These are phyloP conservation scores for Heritiera fomes DNA, from an alignment of 345 rosid genomes.

Conservation along the genomic window DNA sequence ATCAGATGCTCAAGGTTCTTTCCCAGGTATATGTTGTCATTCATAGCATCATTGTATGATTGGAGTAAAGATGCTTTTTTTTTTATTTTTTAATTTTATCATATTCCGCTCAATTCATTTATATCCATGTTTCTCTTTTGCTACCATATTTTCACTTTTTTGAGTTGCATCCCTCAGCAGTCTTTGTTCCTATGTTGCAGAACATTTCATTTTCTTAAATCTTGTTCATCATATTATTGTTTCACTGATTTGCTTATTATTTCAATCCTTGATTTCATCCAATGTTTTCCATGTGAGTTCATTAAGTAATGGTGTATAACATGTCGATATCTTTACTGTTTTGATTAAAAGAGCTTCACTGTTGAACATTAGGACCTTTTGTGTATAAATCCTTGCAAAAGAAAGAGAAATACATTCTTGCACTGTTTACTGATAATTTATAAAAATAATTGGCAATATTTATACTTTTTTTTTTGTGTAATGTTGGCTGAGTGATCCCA, in stretches of 20 bases:
- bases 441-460: background rate
- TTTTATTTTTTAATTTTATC: background rate
- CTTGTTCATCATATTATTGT: background rate
- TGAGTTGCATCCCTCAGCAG: background rate
- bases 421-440: background rate
- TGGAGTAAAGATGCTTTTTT: constrained; percentile 8
- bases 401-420: constrained; percentile 8
- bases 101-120: background rate
- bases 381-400: background rate
- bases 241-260: constrained; percentile 10
- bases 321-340: background rate
- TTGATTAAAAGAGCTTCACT: background rate
- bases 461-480: background rate
- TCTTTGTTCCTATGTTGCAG: background rate
- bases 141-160: constrained; percentile 3
- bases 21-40: constrained; percentile 61
- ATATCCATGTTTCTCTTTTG: background rate
- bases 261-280: background rate
- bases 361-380: background rate
- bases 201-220: background rate
- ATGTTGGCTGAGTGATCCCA: background rate
- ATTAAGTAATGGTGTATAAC: background rate
- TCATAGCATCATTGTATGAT: background rate
- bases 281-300: background rate
- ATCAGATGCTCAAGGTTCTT: constrained; percentile 99